Conservation (phyloP, 1,139 yeast species). For the Blastobotrys indianensis region DNA sequence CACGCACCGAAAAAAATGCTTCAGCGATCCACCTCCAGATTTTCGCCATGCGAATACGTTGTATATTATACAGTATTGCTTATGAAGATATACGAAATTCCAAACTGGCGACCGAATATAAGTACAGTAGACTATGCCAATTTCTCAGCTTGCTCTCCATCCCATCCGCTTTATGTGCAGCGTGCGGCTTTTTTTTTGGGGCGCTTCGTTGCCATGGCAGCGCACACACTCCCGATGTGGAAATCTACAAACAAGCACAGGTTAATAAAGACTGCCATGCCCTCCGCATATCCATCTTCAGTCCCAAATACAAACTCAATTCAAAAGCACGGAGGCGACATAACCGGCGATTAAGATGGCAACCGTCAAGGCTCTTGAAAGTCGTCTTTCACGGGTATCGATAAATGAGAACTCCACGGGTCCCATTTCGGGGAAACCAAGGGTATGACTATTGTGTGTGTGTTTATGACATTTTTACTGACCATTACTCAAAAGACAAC, state of each 20-base stretch:
- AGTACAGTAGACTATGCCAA: too few species aligned
- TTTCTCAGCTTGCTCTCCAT: too few species aligned
- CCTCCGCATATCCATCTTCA: background rate
- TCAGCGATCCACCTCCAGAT: background rate
- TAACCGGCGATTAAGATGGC: too few species aligned
- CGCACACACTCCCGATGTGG: slow-evolving; percentile 4
- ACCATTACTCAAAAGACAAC: slow-evolving; percentile 4
- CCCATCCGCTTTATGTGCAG: too few species aligned
- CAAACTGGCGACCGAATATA: too few species aligned
- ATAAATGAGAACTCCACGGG: slow-evolving; percentile 20
- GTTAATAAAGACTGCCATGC: background rate
- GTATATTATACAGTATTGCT: too few species aligned
- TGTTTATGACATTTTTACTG: background rate
- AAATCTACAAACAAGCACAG: slow-evolving; percentile 3
- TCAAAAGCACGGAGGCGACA: too few species aligned
- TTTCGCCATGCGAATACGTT: too few species aligned
- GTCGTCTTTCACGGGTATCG: slow-evolving; percentile 23
- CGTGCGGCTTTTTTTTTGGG: background rate
- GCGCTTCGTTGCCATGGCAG: background rate
- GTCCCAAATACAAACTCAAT: background rate
- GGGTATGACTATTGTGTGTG: background rate
- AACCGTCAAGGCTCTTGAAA: slow-evolving; percentile 22
- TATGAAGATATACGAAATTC: too few species aligned
- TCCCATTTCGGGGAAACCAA: slow-evolving; percentile 7
- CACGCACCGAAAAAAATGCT: background rate